Evolutionary conservation across 305 asterid species (phyloP).

Genomic region (Fraxinus ornus): DNA sequence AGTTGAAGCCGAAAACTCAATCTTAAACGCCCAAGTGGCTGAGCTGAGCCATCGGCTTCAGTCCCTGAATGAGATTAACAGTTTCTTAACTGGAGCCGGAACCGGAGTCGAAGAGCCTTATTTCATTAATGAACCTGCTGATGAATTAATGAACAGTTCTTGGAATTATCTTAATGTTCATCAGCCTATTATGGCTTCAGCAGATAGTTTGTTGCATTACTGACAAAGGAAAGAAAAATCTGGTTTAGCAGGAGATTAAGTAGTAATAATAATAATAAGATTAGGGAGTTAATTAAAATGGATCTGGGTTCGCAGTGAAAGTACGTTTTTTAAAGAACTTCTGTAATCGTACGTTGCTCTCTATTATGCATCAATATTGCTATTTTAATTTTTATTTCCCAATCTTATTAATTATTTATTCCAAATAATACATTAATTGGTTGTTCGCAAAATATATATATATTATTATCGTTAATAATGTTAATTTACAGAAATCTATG

Average conservation of each 20-base stretch:
- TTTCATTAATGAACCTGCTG: slow-evolving; percentile 27
- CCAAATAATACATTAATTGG: no score
- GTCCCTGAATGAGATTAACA: slow-evolving; percentile 57
- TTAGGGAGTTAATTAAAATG: neutral
- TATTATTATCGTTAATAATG: neutral
- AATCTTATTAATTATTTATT: no score
- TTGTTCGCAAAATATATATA: neutral
- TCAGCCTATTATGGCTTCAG: slow-evolving; percentile 47
- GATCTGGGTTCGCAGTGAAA: neutral
- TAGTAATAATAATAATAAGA: slow-evolving; percentile 16
- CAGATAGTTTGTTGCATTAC: slow-evolving; percentile 43
- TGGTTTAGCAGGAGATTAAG: slow-evolving; percentile 21
- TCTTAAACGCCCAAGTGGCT: slow-evolving; percentile 66
- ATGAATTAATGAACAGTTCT: slow-evolving; percentile 31
- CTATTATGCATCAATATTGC: slow-evolving; percentile 17
- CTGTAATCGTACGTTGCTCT: slow-evolving; percentile 26
- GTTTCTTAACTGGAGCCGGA: slow-evolving; percentile 25
- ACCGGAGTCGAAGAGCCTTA: slow-evolving; percentile 7
- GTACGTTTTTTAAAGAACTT: slow-evolving; percentile 4
- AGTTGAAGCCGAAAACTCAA: slow-evolving; percentile 72
- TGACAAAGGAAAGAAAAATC: slow-evolving; percentile 15
- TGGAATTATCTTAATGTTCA: slow-evolving; percentile 47
- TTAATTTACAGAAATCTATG: slow-evolving; percentile 4
- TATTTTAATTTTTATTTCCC: neutral
- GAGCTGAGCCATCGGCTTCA: slow-evolving; percentile 75